Evolutionary conservation across 202 grass and related monocot genomes (phyloP).

Genomic region (Hordeum pubiflorum): DNA sequence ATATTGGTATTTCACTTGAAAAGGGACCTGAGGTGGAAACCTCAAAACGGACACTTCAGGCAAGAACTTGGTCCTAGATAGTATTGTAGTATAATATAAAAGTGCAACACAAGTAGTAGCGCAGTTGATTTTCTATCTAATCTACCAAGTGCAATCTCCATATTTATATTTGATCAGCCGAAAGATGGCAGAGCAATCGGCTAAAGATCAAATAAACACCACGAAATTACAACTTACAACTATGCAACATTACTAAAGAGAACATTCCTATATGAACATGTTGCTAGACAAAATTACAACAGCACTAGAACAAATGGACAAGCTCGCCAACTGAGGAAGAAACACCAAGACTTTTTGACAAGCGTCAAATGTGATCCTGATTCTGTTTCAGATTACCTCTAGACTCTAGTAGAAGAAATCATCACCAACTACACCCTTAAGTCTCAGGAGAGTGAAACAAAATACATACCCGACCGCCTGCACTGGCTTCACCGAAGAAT

Average conservation of each 20-base stretch:
- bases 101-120: background rate
- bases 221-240: constrained; percentile 30
- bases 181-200: background rate
- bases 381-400: constrained; percentile 44
- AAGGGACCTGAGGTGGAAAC: background rate
- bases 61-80: background rate
- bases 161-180: constrained; percentile 20
- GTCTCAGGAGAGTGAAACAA: constrained; percentile 17
- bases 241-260: constrained; percentile 27
- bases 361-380: constrained; percentile 33
- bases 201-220: constrained; percentile 10
- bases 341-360: constrained; percentile 22
- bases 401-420: constrained; percentile 37
- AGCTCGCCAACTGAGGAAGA: constrained; percentile 31
- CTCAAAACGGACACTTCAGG: background rate
- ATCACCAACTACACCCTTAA: constrained; percentile 41
- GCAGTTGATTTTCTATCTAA: constrained; percentile 10
- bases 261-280: constrained; percentile 50
- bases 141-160: background rate
- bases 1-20: background rate
- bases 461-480: background rate
- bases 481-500: constrained; percentile 25
- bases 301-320: constrained; percentile 35
- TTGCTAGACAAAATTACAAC: constrained; percentile 28
- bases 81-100: background rate